Evolutionary conservation across 2,329 filamentous ascomycete genomes (phyloP), one percentile per base, ranked within the genome.

Genomic region (Orbilia oligospora): DNA sequence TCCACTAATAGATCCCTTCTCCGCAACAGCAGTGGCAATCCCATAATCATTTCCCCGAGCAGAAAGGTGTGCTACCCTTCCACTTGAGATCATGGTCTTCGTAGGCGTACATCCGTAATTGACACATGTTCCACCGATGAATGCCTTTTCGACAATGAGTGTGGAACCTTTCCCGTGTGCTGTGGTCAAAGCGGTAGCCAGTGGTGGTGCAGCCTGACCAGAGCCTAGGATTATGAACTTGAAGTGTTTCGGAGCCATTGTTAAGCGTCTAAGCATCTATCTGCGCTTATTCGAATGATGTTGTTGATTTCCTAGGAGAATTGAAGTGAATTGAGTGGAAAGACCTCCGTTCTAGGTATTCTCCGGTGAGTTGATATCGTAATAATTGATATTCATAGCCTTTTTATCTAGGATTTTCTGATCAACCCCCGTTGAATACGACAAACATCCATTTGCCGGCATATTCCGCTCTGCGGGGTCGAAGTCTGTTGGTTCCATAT

Each of bases 71-170:
- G 87, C 87, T 1, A 86, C 85, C 3, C 87, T 83, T 0, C 87
- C 88, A 20, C 86, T 87, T 2, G 88, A 85, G 61, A 89, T 86
- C 85, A 89, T 86, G 8, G 88, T 89, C 81, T 89, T 89, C 20
- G 88, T 89, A 0, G 88, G 88, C 10, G 88, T 89, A 80, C 88
- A 89, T 3, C 88, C 88, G 77, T 87, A 87, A 71, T 89, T 88
- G 68, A 89, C 83, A 79, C 87, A 89, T 71, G 86, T 87, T 10
- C 87, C 88, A n/a, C 87, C 87, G 1, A 89, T 83, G 67, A 87
- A 84, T 0, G 83, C 76, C n/a, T 85, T 83, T 80, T 89, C 88
- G 65, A 88, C 83, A 27, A 89, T 82, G 5, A 85, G 85, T 0
- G 86, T 86, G n/a, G 72, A 71, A 8, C 30, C 18, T 64, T 85